These are phyloP conservation scores for Beauveria australis DNA, from an alignment of 2,329 filamentous ascomycete species.

Conservation along the genomic window DNA sequence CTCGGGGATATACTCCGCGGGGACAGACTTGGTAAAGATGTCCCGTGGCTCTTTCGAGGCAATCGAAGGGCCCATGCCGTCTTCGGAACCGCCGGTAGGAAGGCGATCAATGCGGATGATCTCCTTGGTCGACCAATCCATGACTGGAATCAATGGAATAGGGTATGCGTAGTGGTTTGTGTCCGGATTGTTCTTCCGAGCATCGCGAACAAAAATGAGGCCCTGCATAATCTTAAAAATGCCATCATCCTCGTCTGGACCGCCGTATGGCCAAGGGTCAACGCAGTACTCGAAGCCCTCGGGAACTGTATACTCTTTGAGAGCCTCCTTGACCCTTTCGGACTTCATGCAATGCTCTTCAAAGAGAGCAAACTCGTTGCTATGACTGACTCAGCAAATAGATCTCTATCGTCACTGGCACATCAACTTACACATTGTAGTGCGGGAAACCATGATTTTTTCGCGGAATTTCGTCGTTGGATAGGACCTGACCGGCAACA, in stretches of 20 bases:
- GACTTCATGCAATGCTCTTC: slow-evolving; percentile 33
- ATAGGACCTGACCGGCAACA: slow-evolving; percentile 22
- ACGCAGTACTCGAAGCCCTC: slow-evolving; percentile 35
- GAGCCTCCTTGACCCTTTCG: slow-evolving; percentile 36
- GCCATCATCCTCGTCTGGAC: slow-evolving; percentile 30
- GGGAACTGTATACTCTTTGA: slow-evolving; percentile 38
- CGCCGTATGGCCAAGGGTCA: slow-evolving; percentile 61
- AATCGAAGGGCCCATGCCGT: slow-evolving; percentile 32
- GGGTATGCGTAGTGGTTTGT: slow-evolving; percentile 57
- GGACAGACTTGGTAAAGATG: slow-evolving; percentile 33
- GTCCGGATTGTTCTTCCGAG: slow-evolving; percentile 37
- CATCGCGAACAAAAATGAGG: slow-evolving; percentile 39
- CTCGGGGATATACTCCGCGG: slow-evolving; percentile 42
- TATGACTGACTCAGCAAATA: slow-evolving; percentile 12
- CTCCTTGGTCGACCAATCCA: slow-evolving; percentile 47
- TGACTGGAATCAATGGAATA: slow-evolving; percentile 49
- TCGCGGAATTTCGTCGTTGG: slow-evolving; percentile 15
- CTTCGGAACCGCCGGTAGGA: slow-evolving; percentile 37
- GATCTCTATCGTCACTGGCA: not conserved
- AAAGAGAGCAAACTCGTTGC: slow-evolving; percentile 32
- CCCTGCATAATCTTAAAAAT: slow-evolving; percentile 40
- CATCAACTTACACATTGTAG: slow-evolving; percentile 22
- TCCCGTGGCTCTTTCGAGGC: slow-evolving; percentile 32
- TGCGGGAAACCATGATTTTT: slow-evolving; percentile 27
- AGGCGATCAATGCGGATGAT: slow-evolving; percentile 51